phyloP scores from a whole-genome alignment of 257 asterid genomes.

The Solanum stenotomum region DNA sequence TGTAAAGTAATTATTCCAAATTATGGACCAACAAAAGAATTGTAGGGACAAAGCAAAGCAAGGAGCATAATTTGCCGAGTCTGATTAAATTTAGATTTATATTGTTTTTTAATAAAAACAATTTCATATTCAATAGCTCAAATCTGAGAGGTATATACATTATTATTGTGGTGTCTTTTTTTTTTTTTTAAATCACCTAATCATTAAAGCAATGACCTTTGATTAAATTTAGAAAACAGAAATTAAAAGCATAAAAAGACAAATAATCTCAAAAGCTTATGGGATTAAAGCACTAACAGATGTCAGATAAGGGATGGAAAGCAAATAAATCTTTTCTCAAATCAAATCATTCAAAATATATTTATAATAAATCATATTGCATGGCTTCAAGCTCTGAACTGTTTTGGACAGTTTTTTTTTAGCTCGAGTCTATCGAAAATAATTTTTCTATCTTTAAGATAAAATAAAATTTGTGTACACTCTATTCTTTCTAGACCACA shows the following conservation, averaged over 20 bases:
- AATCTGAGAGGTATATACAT: rapidly evolving
- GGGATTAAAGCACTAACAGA: background rate
- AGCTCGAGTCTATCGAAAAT: background rate
- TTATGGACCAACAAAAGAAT: background rate
- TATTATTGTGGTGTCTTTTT: background rate
- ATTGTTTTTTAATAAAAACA: rapidly evolving
- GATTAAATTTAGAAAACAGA: background rate
- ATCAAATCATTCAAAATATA: background rate
- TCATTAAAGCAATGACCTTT: background rate
- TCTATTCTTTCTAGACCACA: rapidly evolving
- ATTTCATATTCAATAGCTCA: background rate
- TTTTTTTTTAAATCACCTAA: background rate
- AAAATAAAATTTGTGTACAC: rapidly evolving
- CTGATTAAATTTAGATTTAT: background rate
- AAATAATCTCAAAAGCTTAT: background rate
- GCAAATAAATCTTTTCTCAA: background rate
- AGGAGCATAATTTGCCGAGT: rapidly evolving
- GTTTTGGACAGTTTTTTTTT: rapidly evolving
- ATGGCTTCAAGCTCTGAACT: background rate
- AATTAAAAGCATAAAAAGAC: background rate
- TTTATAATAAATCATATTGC: background rate
- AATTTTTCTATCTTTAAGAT: rapidly evolving
- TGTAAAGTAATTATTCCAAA: background rate
- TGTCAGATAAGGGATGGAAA: background rate
- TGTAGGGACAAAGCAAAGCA: background rate